Evolutionary conservation across 441 rosid genomes (phyloP), one percentile per base, ranked within the genome.

Genomic region (Pelargonium fulgidum): DNA sequence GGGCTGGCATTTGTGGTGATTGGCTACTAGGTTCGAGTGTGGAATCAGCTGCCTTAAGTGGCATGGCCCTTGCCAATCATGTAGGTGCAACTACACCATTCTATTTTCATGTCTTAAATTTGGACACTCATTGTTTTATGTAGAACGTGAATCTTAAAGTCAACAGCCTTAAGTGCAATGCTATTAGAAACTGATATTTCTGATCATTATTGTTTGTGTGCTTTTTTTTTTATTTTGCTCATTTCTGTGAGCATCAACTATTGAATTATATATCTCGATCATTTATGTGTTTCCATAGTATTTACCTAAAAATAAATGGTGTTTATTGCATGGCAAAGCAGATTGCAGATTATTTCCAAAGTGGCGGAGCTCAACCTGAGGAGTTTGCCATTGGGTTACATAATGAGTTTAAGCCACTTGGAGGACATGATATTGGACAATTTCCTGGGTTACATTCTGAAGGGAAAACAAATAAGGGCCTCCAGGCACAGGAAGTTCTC

Each of bases 1-100:
- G 97, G 81, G 92, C 91, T 65, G 97, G 99, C 45, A 83, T 93
- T 61, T 91, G 99, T 9, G 97, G 99, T 6, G 99, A 91, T 66
- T 89, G 99, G 99, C 82, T 91, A 62, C 74, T 86, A 24, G 97
- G 97, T 67, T 89, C 99, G 45, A 91, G 80, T 75, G 3, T 89
- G 56, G 96, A 91, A 81, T 88, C 87, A 0, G 99, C 99, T 62
- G 96, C 97, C 48, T 69, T 89, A 59, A 93, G 97, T 13, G 96
- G 99, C 78, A 84, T 81, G 77, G 83, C 97, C 24, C 85, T 93
- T 12, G 97, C 83, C 47, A 81, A 86, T 77, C 99, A 93, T 26
- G 95, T 87, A 74, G 33, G 78, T 61, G 33, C 20, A 59, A 69
- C 66, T 66, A 47, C 19, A 16, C 52, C 8, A 20, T 66, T 48